These are phyloP conservation scores for Arthroderma sp. DNA, from an alignment of 2,329 filamentous ascomycete species.

Conservation along the genomic window DNA sequence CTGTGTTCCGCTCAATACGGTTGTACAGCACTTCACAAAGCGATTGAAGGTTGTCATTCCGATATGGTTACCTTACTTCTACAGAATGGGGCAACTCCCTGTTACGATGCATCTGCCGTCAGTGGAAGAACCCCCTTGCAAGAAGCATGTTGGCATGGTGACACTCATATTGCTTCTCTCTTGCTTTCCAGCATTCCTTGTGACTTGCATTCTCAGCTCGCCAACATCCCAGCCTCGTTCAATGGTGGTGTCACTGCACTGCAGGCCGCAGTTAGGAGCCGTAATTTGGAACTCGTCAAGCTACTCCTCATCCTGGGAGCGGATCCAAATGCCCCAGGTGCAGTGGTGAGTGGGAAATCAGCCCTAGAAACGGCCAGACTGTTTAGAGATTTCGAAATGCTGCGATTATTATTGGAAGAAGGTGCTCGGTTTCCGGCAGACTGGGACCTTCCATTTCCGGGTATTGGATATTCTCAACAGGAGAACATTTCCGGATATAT, in stretches of 20 bases:
- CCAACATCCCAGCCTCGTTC: background rate
- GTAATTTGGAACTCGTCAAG: background rate
- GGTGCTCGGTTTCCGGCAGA: constrained; percentile 21
- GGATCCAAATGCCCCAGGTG: constrained; percentile 12
- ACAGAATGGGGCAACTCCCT: constrained; percentile 6
- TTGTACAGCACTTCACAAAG: constrained; percentile 11
- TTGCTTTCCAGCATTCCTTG: too few species aligned
- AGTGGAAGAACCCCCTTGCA: too few species aligned
- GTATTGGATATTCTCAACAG: too few species aligned
- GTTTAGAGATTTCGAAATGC: background rate
- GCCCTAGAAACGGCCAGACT: constrained; percentile 18
- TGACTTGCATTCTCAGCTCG: too few species aligned
- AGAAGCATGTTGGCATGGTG: too few species aligned
- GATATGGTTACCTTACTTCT: too few species aligned
- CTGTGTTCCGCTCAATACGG: constrained; percentile 7
- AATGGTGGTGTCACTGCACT: constrained; percentile 15
- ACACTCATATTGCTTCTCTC: too few species aligned
- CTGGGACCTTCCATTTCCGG: too few species aligned
- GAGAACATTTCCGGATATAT: too few species aligned
- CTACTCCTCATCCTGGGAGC: background rate
- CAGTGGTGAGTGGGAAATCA: constrained; percentile 12
- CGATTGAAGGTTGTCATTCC: background rate
- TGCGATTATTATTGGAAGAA: background rate
- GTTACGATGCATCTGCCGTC: background rate
- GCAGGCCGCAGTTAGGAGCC: constrained; percentile 10